A percentile compares a stretch with the other conserved stretches of the same genome.
Evolutionary conservation across 306 rosid genomes (phyloP).

Genomic region (Luffa acutangula): DNA sequence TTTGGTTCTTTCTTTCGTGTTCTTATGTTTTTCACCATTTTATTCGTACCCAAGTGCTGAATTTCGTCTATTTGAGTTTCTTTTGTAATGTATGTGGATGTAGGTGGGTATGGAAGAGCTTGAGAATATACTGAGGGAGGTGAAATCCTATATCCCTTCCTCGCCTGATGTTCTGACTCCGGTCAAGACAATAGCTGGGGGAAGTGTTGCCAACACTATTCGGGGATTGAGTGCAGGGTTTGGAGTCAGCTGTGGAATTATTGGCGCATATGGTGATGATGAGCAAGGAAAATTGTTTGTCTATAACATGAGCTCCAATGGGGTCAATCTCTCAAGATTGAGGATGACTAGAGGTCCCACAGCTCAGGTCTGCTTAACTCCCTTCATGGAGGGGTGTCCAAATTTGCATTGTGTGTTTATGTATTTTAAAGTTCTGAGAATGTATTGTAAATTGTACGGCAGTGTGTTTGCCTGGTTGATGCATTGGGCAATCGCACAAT

Average conservation of each 20-base stretch:
- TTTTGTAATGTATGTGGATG: neutral
- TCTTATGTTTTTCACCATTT: neutral
- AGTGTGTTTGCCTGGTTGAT: constrained; percentile 98
- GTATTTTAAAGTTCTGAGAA: constrained; percentile 9
- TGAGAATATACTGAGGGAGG: constrained; percentile 39
- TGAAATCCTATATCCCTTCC: constrained; percentile 31
- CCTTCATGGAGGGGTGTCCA: neutral
- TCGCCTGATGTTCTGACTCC: constrained; percentile 18
- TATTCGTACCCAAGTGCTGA: neutral
- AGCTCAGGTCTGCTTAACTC: constrained; percentile 55
- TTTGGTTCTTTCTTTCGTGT: neutral
- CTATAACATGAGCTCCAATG: constrained; percentile 58
- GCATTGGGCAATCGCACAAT: constrained; percentile 72
- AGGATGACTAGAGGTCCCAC: constrained; percentile 68
- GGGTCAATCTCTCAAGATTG: constrained; percentile 62
- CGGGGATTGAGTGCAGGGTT: constrained; percentile 71
- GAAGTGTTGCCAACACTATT: constrained; percentile 87
- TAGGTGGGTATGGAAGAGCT: constrained; percentile 72
- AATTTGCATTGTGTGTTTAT: constrained; percentile 5
- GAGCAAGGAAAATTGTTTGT: constrained; percentile 70
- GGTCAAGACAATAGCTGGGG: constrained; percentile 73
- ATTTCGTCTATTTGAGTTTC: neutral
- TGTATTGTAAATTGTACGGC: constrained; percentile 15
- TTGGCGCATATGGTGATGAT: constrained; percentile 83
- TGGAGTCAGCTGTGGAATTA: constrained; percentile 61